A percentile compares a stretch with the other conserved stretches of the same genome.
These are phyloP conservation scores for Pseudonitzschia delicatissima DNA, from an alignment of 108 stramenopile genomes.

Conservation along the genomic window DNA sequence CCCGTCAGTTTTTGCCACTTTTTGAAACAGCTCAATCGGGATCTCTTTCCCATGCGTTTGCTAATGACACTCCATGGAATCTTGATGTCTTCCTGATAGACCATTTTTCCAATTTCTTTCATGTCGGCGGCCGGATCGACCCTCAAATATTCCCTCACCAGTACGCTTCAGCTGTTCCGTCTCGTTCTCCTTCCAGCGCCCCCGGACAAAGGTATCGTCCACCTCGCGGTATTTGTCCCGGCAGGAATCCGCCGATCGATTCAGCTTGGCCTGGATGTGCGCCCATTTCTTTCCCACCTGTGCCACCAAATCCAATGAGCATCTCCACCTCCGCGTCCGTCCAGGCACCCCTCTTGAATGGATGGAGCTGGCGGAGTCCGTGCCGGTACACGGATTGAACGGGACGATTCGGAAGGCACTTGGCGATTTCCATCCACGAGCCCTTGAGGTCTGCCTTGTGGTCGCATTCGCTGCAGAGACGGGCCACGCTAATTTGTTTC, in stretches of 20 bases:
- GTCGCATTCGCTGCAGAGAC: slow-evolving; percentile 74
- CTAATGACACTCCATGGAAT: slow-evolving; percentile 68
- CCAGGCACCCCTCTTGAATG: slow-evolving; percentile 73
- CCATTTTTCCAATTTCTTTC: slow-evolving; percentile 53
- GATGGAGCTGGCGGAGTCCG: slow-evolving; percentile 70
- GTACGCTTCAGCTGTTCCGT: slow-evolving; percentile 44
- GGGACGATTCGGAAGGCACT: slow-evolving; percentile 68
- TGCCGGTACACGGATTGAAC: slow-evolving; percentile 79
- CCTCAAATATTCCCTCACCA: slow-evolving; percentile 50
- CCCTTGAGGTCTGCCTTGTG: slow-evolving; percentile 74
- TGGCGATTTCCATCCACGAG: slow-evolving; percentile 85
- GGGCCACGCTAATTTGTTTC: slow-evolving; percentile 47
- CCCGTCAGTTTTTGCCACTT: slow-evolving; percentile 40
- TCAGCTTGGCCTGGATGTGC: slow-evolving; percentile 63
- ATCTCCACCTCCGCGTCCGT: slow-evolving; percentile 51
- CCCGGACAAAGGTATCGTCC: slow-evolving; percentile 51
- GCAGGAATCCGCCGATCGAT: slow-evolving; percentile 64
- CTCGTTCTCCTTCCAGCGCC: slow-evolving; percentile 70
- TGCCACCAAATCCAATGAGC: slow-evolving; percentile 45
- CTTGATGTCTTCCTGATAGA: slow-evolving; percentile 42
- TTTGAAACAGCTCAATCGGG: slow-evolving; percentile 64
- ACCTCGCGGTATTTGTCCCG: slow-evolving; percentile 73
- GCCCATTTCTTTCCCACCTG: slow-evolving; percentile 69
- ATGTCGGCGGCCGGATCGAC: slow-evolving; percentile 40
- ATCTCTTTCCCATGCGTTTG: slow-evolving; percentile 67